Percentiles rank a stretch among this genome's conserved stretches.
phyloP scores from a whole-genome alignment of 768 basidiomycete species.

The Grammothele lineata region DNA sequence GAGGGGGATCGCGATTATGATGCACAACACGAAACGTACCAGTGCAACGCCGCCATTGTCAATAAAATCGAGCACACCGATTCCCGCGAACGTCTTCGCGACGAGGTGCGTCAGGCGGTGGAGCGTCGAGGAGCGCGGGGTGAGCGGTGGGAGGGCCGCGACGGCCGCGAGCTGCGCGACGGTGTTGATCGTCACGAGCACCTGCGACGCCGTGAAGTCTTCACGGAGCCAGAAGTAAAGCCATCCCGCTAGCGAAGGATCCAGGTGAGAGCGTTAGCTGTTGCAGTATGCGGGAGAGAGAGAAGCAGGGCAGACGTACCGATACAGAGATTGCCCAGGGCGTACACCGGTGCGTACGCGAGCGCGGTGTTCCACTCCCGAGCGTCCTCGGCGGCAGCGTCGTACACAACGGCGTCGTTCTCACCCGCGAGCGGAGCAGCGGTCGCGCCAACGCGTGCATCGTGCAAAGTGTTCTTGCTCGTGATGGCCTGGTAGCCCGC shows the following conservation, averaged over 20 bases:
- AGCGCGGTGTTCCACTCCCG: slow-evolving; percentile 18
- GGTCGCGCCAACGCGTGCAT: too few species aligned
- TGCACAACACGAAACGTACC: too few species aligned
- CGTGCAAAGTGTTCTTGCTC: not conserved
- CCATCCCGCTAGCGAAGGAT: slow-evolving; percentile 28
- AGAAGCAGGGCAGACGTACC: slow-evolving; percentile 19
- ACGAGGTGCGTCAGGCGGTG: slow-evolving; percentile 36
- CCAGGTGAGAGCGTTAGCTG: not conserved
- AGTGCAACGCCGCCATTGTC: slow-evolving; percentile 26
- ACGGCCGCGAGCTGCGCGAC: slow-evolving; percentile 34
- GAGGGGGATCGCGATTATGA: too few species aligned
- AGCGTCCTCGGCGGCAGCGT: slow-evolving; percentile 1
- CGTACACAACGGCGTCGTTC: too few species aligned
- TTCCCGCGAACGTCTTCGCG: slow-evolving; percentile 37
- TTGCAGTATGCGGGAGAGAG: not conserved
- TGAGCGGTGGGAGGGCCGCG: slow-evolving; percentile 28
- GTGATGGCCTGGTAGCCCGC: slow-evolving; percentile 10
- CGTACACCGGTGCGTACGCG: slow-evolving; percentile 29
- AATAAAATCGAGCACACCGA: slow-evolving; percentile 30
- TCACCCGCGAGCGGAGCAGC: not conserved
- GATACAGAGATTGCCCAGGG: slow-evolving; percentile 30
- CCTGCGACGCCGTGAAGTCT: slow-evolving; percentile 25
- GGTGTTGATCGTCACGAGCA: slow-evolving; percentile 30
- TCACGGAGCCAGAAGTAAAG: slow-evolving; percentile 28
- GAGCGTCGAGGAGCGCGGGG: slow-evolving; percentile 22